phyloP scores from a whole-genome alignment of 768 basidiomycete genomes.

The Dictyophora rubrovolvata region DNA sequence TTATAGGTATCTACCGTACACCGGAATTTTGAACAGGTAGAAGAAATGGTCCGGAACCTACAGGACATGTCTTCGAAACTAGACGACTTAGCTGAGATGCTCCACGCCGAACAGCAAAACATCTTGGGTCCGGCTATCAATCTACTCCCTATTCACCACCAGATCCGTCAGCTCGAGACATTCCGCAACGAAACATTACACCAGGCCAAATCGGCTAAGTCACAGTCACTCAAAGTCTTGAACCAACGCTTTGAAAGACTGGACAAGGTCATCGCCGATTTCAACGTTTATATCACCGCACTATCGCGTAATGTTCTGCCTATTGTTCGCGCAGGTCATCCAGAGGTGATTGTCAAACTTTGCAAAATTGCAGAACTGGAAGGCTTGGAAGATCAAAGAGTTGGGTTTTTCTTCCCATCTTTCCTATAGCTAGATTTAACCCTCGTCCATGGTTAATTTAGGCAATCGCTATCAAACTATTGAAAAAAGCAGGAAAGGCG shows the following conservation, averaged over 20 bases:
- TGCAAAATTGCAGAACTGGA: constrained; percentile 93
- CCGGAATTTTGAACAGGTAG: constrained; percentile 87
- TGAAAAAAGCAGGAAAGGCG: constrained; percentile 87
- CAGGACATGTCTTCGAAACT: constrained; percentile 86
- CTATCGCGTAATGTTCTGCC: constrained; percentile 68
- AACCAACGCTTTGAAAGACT: constrained; percentile 78
- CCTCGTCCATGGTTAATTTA: constrained; percentile 24
- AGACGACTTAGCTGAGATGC: constrained; percentile 65
- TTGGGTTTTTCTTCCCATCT: constrained; percentile 19
- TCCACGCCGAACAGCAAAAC: constrained; percentile 62
- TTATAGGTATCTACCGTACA: constrained; percentile 91
- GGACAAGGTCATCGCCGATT: constrained; percentile 66
- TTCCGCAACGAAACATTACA: constrained; percentile 95
- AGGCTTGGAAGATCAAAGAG: constrained; percentile 91
- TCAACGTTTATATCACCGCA: constrained; percentile 76
- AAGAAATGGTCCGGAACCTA: constrained; percentile 91
- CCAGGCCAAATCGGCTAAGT: constrained; percentile 76
- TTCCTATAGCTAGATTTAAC: not conserved
- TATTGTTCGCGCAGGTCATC: constrained; percentile 69
- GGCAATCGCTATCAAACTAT: constrained; percentile 89
- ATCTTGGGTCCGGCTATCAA: constrained; percentile 84
- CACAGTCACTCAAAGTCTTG: constrained; percentile 56
- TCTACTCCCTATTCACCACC: constrained; percentile 82
- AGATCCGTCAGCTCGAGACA: constrained; percentile 82
- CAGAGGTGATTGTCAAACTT: constrained; percentile 82